Conservation (phyloP, 192 early-diverging fungal genomes). For the Diversispora eburnea region DNA sequence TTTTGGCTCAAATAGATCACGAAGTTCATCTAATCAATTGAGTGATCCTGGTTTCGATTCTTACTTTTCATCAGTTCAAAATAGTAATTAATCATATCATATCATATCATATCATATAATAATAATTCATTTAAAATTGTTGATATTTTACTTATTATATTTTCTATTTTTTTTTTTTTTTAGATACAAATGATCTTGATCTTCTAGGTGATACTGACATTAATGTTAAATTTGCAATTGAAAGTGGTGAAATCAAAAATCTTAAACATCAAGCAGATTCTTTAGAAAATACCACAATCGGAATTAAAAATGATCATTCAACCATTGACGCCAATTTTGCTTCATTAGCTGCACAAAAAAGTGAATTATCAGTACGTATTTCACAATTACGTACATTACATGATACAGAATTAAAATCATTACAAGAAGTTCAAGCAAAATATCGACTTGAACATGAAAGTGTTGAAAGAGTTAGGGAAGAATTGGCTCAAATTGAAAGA, state of each 20-base stretch:
- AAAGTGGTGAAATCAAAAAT: conserved; percentile 60
- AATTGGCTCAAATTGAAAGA: conserved; percentile 50
- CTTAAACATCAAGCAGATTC: conserved; percentile 56
- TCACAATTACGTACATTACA: conserved; percentile 54
- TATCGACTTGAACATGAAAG: conserved; percentile 47
- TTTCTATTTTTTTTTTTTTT: too few species aligned
- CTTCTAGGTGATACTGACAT: conserved; percentile 39
- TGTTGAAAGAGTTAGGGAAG: conserved; percentile 43
- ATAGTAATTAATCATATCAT: too few species aligned
- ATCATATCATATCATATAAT: too few species aligned
- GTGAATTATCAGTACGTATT: conserved; percentile 56
- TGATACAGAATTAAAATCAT: conserved; percentile 55
- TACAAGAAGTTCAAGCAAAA: conserved; percentile 52
- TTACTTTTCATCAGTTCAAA: too few species aligned
- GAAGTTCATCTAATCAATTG: neutral
- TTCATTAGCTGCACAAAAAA: conserved; percentile 55
- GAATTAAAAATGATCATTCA: conserved; percentile 51
- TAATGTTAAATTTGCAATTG: conserved; percentile 46
- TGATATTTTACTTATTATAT: too few species aligned
- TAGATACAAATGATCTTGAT: conserved; percentile 30
- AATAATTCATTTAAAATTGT: too few species aligned
- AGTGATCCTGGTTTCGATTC: neutral
- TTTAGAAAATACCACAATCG: conserved; percentile 49
- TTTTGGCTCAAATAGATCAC: neutral
- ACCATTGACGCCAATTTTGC: conserved; percentile 59